phyloP scores from a whole-genome alignment of 495 filamentous ascomycete genomes.

The Penicillium goetzii region DNA sequence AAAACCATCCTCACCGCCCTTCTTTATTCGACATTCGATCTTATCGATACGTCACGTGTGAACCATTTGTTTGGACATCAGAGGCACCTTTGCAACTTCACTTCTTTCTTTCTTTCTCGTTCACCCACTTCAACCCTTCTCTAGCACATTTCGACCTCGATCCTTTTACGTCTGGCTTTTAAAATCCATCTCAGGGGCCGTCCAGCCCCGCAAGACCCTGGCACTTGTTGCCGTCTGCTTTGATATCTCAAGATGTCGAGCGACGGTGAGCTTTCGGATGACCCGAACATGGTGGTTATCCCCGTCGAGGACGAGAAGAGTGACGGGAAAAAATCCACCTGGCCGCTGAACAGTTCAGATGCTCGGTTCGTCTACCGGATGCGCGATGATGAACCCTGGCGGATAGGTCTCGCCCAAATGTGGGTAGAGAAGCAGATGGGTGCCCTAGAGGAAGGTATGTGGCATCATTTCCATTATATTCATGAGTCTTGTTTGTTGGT shows the following conservation, averaged over 20 bases:
- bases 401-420: slow-evolving; percentile 37
- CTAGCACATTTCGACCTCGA: neutral
- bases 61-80: neutral
- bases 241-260: slow-evolving; percentile 13
- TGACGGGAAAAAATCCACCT: slow-evolving; percentile 39
- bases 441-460: slow-evolving; percentile 39
- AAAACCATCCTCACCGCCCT: neutral
- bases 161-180: neutral
- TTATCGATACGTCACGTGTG: neutral
- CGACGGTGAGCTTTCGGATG: slow-evolving; percentile 16
- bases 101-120: neutral
- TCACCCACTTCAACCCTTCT: neutral
- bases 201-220: slow-evolving; percentile 6
- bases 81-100: neutral
- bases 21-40: neutral
- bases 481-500: neutral
- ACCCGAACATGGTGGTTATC: slow-evolving; percentile 34
- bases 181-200: neutral
- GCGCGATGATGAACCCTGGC: slow-evolving; percentile 34
- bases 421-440: slow-evolving; percentile 42
- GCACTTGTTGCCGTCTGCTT: neutral
- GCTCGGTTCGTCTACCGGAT: slow-evolving; percentile 17
- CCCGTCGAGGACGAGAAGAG: slow-evolving; percentile 35
- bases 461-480: neutral
- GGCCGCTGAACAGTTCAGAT: slow-evolving; percentile 37